phyloP scores from a whole-genome alignment of 2,329 filamentous ascomycete species.

The Colletotrichum nymphaeae region DNA sequence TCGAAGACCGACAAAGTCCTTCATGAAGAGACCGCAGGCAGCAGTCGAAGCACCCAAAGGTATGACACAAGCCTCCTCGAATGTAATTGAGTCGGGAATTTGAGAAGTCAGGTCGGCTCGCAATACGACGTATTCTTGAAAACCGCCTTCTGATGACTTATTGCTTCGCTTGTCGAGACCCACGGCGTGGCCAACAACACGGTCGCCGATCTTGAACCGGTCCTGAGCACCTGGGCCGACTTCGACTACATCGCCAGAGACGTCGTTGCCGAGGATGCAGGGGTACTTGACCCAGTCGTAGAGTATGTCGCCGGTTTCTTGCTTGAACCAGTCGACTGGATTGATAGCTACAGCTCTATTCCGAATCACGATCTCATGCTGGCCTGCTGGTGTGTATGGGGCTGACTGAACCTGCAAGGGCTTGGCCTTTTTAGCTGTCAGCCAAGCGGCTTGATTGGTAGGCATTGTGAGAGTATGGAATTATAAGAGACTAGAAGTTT shows the following conservation, averaged over 20 bases:
- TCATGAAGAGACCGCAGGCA: slow-evolving; percentile 39
- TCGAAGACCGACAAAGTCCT: slow-evolving; percentile 38
- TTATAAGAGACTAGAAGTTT: not conserved
- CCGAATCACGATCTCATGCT: slow-evolving; percentile 42
- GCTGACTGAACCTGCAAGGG: slow-evolving; percentile 26
- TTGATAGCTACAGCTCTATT: slow-evolving; percentile 47
- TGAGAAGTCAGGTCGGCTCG: slow-evolving; percentile 18
- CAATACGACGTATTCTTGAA: slow-evolving; percentile 40
- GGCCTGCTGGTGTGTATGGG: slow-evolving; percentile 30
- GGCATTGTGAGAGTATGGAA: not conserved
- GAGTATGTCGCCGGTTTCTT: slow-evolving; percentile 36
- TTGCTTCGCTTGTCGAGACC: slow-evolving; percentile 47
- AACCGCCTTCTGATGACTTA: slow-evolving; percentile 41
- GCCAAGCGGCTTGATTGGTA: slow-evolving; percentile 33
- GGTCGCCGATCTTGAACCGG: slow-evolving; percentile 43
- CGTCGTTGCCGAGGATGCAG: slow-evolving; percentile 45
- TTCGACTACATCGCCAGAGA: slow-evolving; percentile 44
- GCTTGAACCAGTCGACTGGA: slow-evolving; percentile 42
- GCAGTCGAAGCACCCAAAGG: slow-evolving; percentile 44
- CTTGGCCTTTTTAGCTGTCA: slow-evolving; percentile 27
- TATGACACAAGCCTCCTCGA: slow-evolving; percentile 40
- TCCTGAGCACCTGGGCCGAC: slow-evolving; percentile 38
- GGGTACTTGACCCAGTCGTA: slow-evolving; percentile 42
- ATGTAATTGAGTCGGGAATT: slow-evolving; percentile 41
- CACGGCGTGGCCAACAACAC: slow-evolving; percentile 42